phyloP scores from a whole-genome alignment of 768 basidiomycete species.

The Epithele typhae region DNA sequence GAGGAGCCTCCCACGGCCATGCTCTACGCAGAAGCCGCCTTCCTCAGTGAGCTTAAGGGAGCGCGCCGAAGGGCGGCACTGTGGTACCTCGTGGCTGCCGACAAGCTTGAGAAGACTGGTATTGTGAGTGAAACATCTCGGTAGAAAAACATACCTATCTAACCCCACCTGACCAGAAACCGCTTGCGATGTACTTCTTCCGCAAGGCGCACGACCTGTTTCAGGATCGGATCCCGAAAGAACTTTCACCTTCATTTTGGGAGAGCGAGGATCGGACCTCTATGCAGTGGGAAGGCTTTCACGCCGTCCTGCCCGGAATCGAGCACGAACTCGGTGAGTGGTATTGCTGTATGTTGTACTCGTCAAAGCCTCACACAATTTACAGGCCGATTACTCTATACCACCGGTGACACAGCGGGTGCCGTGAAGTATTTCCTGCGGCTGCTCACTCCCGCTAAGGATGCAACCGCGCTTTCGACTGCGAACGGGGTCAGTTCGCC shows the following conservation, averaged over 20 bases:
- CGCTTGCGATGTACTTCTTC: constrained; percentile 78
- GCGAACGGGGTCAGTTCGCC: constrained; percentile 20
- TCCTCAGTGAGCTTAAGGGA: constrained; percentile 55
- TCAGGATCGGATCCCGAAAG: constrained; percentile 44
- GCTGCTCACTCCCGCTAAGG: constrained; percentile 45
- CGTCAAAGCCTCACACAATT: neutral
- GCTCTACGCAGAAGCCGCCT: constrained; percentile 77
- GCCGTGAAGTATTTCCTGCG: constrained; percentile 78
- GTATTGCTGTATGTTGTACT: neutral
- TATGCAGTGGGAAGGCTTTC: constrained; percentile 42
- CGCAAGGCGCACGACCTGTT: constrained; percentile 67
- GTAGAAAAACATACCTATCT: neutral
- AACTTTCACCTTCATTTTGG: constrained; percentile 79
- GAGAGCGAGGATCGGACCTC: constrained; percentile 55
- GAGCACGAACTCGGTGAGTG: constrained; percentile 72
- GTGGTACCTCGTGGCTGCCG: constrained; percentile 78
- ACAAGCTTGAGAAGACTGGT: constrained; percentile 76
- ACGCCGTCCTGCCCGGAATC: constrained; percentile 64
- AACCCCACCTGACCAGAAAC: constrained; percentile 54
- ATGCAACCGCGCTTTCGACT: constrained; percentile 3
- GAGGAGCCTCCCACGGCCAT: constrained; percentile 80
- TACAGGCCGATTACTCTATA: constrained; percentile 81
- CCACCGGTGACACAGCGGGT: constrained; percentile 75
- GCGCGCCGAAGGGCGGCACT: constrained; percentile 63
- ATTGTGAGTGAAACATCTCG: constrained; percentile 48